These are phyloP conservation scores for Camellia granthamiana DNA, from an alignment of 148 eudicot species.

Conservation along the genomic window DNA sequence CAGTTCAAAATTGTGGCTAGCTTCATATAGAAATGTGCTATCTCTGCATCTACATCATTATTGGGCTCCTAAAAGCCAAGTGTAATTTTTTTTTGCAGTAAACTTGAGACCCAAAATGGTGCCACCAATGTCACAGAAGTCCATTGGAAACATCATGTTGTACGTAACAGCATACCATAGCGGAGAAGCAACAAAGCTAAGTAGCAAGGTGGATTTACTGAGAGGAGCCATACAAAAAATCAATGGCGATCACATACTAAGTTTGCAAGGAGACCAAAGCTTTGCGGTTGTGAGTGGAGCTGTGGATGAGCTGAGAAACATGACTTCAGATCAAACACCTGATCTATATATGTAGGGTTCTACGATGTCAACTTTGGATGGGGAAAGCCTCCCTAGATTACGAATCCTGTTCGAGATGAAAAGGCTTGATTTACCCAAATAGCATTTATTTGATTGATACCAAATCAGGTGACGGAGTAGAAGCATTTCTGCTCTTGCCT, in stretches of 20 bases:
- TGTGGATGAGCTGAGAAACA: too few species aligned
- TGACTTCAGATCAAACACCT: slow-evolving; percentile 1
- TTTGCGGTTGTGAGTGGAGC: too few species aligned
- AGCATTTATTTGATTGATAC: too few species aligned
- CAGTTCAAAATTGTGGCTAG: background rate
- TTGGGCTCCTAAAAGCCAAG: slow-evolving; percentile 25
- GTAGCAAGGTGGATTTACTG: slow-evolving; percentile 21
- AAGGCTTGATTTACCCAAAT: too few species aligned
- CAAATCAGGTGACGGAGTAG: too few species aligned
- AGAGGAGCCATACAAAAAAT: slow-evolving; percentile 26
- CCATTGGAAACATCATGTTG: slow-evolving; percentile 48
- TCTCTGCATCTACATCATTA: slow-evolving; percentile 22
- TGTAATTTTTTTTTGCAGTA: slow-evolving; percentile 30
- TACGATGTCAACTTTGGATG: slow-evolving; percentile 54
- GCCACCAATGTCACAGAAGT: slow-evolving; percentile 27
- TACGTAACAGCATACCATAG: slow-evolving; percentile 26
- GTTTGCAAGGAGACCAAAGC: too few species aligned
- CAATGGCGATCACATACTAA: too few species aligned
- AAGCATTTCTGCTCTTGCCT: too few species aligned
- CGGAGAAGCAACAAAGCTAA: slow-evolving; percentile 10
- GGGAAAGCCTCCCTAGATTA: slow-evolving; percentile 60
- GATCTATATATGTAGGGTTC: slow-evolving; percentile 32
- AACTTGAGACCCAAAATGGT: slow-evolving; percentile 30
- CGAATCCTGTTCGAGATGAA: too few species aligned
- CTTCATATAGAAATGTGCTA: slow-evolving; percentile 49